These are phyloP conservation scores for Trichosporon faecale DNA, from an alignment of 1,284 basidiomycete species.

Conservation along the genomic window DNA sequence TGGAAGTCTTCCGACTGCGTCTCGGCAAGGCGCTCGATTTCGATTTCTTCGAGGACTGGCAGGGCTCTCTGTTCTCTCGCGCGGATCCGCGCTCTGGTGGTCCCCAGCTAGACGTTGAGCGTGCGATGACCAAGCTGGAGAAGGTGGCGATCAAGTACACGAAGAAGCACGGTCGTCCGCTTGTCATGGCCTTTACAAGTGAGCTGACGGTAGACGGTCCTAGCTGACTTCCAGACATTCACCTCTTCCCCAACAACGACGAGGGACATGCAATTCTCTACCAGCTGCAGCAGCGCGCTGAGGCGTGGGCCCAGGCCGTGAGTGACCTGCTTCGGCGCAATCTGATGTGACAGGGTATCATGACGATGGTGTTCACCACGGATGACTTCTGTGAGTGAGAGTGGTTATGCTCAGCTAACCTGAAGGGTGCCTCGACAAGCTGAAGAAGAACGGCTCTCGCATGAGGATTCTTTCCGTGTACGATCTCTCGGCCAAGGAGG, in stretches of 20 bases:
- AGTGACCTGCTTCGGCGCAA: conserved; percentile 29
- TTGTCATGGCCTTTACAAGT: conserved; percentile 70
- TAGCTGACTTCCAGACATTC: conserved; percentile 55
- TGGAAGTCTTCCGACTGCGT: conserved; percentile 72
- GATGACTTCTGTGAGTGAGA: conserved; percentile 66
- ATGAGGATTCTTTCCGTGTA: conserved; percentile 74
- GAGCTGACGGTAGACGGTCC: conserved; percentile 9
- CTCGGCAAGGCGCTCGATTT: conserved; percentile 66
- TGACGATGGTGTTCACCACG: conserved; percentile 73
- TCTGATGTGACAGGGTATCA: conserved; percentile 58
- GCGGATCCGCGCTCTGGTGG: conserved; percentile 80
- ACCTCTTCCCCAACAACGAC: conserved; percentile 75
- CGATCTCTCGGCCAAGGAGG: conserved; percentile 65
- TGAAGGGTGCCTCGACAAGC: conserved; percentile 56
- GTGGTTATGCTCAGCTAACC: not conserved
- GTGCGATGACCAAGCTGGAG: conserved; percentile 79
- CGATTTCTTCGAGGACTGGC: conserved; percentile 65
- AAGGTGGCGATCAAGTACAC: conserved; percentile 72
- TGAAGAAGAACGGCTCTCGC: conserved; percentile 63
- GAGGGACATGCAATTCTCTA: conserved; percentile 70
- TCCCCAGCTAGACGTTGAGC: conserved; percentile 74
- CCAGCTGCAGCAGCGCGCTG: conserved; percentile 78
- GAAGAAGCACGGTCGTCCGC: conserved; percentile 60
- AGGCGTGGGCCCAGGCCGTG: conserved; percentile 78
- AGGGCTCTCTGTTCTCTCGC: conserved; percentile 65